Conservation (phyloP, 108 stramenopile species). For the Conticribra guillardii region DNA sequence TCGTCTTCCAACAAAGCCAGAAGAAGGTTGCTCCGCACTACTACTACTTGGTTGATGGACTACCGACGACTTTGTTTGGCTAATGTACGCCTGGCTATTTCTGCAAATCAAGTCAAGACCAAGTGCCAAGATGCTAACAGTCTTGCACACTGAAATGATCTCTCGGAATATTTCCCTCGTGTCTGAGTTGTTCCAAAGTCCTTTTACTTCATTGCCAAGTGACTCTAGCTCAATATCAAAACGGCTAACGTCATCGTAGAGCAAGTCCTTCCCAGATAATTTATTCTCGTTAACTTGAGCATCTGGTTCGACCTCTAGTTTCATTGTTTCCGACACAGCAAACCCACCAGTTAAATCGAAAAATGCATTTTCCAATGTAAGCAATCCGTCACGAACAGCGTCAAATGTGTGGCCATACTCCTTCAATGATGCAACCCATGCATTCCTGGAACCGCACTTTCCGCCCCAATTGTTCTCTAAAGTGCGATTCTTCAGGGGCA, state of each 20-base stretch:
- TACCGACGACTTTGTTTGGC: slow-evolving; percentile 43
- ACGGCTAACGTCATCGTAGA: slow-evolving; percentile 61
- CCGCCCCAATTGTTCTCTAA: slow-evolving; percentile 89
- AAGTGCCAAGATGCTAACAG: slow-evolving; percentile 74
- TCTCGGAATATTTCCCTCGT: slow-evolving; percentile 78
- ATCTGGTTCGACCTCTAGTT: slow-evolving; percentile 1
- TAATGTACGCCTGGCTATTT: slow-evolving; percentile 68
- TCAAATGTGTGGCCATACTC: slow-evolving; percentile 76
- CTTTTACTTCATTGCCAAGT: slow-evolving; percentile 62
- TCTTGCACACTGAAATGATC: slow-evolving; percentile 62
- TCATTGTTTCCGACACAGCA: slow-evolving; percentile 20
- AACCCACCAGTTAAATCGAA: slow-evolving; percentile 73
- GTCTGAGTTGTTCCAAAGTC: slow-evolving; percentile 76
- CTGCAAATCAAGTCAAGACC: slow-evolving; percentile 80
- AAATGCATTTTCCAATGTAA: slow-evolving; percentile 83
- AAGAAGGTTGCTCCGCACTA: slow-evolving; percentile 11
- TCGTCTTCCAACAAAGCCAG: slow-evolving; percentile 28
- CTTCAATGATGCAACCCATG: slow-evolving; percentile 82
- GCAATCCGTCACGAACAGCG: slow-evolving; percentile 66
- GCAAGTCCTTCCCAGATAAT: slow-evolving; percentile 53
- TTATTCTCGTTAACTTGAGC: slow-evolving; percentile 9
- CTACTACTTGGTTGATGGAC: slow-evolving; percentile 16
- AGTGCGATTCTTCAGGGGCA: slow-evolving; percentile 65
- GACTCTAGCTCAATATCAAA: slow-evolving; percentile 88
- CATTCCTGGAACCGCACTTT: slow-evolving; percentile 74